Evolutionary conservation across 768 basidiomycete species (phyloP).

Genomic region (Crucibulum laeve): DNA sequence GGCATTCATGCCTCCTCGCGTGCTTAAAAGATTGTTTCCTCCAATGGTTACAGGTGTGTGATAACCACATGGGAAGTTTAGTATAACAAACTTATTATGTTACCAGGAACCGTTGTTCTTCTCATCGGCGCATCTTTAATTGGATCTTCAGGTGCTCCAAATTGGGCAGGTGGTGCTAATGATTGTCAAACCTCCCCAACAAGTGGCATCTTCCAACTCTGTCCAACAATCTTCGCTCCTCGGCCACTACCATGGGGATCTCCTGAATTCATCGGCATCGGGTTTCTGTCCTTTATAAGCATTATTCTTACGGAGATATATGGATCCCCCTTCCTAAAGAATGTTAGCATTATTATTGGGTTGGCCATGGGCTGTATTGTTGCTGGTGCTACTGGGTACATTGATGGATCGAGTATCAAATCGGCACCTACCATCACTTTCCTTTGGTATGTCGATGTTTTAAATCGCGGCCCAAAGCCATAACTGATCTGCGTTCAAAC

Average conservation of each 20-base stretch:
- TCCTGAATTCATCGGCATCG: slow-evolving; percentile 81
- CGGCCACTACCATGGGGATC: slow-evolving; percentile 77
- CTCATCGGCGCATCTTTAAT: slow-evolving; percentile 78
- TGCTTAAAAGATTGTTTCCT: slow-evolving; percentile 67
- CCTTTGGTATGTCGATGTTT: slow-evolving; percentile 39
- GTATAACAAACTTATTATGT: neutral
- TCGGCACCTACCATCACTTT: slow-evolving; percentile 78
- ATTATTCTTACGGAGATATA: slow-evolving; percentile 83
- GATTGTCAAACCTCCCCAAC: slow-evolving; percentile 58
- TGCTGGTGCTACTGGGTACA: slow-evolving; percentile 77
- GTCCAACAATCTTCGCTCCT: slow-evolving; percentile 68
- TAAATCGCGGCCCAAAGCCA: neutral
- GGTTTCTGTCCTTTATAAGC: slow-evolving; percentile 75
- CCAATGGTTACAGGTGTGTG: slow-evolving; percentile 66
- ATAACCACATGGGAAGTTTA: neutral
- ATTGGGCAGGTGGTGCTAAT: slow-evolving; percentile 86
- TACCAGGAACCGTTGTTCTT: slow-evolving; percentile 61
- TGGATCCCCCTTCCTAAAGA: slow-evolving; percentile 83
- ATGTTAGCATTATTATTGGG: slow-evolving; percentile 72
- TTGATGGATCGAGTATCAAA: slow-evolving; percentile 60
- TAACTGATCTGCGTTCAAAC: neutral
- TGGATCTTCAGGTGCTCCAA: slow-evolving; percentile 66
- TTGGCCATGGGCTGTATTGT: slow-evolving; percentile 78
- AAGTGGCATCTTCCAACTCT: slow-evolving; percentile 64
- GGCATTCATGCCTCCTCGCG: slow-evolving; percentile 63